phyloP scores from a whole-genome alignment of 1,284 basidiomycete species.

The Ganoderma lingzhi region DNA sequence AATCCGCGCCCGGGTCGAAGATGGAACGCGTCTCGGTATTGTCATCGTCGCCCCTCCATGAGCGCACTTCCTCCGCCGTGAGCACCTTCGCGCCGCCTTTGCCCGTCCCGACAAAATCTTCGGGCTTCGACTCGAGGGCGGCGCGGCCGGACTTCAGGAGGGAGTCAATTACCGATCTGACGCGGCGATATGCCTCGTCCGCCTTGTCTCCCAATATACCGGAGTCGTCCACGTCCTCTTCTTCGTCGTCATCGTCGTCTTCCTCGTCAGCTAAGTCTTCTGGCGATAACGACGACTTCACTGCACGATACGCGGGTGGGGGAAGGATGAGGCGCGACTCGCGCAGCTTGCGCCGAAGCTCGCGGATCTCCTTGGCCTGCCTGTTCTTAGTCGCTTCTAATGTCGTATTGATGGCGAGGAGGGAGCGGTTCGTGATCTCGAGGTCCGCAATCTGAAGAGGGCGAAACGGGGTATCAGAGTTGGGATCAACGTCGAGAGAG shows the following conservation, averaged over 20 bases:
- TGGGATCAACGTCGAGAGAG: background rate
- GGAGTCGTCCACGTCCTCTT: conserved; percentile 44
- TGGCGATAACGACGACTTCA: conserved; percentile 55
- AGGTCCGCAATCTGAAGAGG: conserved; percentile 76
- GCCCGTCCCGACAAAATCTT: conserved; percentile 56
- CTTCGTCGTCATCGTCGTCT: conserved; percentile 47
- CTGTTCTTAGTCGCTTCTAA: conserved; percentile 77
- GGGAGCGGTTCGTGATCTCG: conserved; percentile 83
- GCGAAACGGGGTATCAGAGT: background rate
- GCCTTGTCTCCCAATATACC: conserved; percentile 43
- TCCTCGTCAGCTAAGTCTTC: conserved; percentile 51
- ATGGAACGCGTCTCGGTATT: conserved; percentile 36
- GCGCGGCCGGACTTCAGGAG: conserved; percentile 67
- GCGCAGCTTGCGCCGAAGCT: conserved; percentile 73
- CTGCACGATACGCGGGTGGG: conserved; percentile 64
- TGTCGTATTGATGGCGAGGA: conserved; percentile 78
- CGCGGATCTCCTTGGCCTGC: conserved; percentile 78
- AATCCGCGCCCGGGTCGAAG: conserved; percentile 34
- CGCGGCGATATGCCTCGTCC: conserved; percentile 64
- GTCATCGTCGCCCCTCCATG: conserved; percentile 56
- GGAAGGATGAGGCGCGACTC: conserved; percentile 81
- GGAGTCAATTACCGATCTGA: conserved; percentile 67
- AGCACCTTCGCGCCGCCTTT: conserved; percentile 70
- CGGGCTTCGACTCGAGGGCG: conserved; percentile 65
- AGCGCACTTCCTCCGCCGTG: conserved; percentile 70